Evolutionary conservation across 192 early-diverging fungal genomes (phyloP), one percentile per base, ranked within the genome.

Genomic region (Entophlyctis luteolus): DNA sequence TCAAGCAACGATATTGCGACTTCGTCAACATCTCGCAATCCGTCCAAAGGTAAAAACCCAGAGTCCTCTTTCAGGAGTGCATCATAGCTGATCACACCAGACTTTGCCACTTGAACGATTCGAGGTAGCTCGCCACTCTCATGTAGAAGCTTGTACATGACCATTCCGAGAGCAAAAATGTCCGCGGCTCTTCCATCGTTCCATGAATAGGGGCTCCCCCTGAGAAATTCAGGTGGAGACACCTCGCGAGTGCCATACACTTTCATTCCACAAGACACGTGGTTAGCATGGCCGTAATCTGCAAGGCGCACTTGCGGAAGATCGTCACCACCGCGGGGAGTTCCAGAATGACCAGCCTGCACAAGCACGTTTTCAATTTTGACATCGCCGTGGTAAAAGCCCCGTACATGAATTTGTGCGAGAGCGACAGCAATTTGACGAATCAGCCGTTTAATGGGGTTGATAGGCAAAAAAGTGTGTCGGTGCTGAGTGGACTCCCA

Each of bases 331-430:
- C 28, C 31, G 55, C 18, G 33, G n/a, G 10, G 2, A 0, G 14
- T 36, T 0, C 16, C 28, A 25, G 23, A 23, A 12, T 14, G 22
- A 4, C 22, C 16, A 29, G 28, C 23, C 4, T 48, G 25, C 0
- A 63, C 25, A 6, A 63, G 31, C 6, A 50, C 28, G 66, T 86
- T 86, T 72, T 86, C 82, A 66, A 86, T 76, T 67, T 86, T 86
- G 65, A 84, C 74, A 50, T 85, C 84, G 27, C 81, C 72, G 57
- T 86, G 84, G 20, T 77, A 78, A 18, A 86, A 54, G 31, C 77
- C 71, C 12, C 68, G 52, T 37, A 56, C 28, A 62, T 86, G 77
- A 25, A 86, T 67, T 45, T 77, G 53, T 10, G 20, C 20, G 16
- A 86, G 58, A 20, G 78, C 79, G 12, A 32, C 38, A 6, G 74